Conservation (phyloP, 257 asterid genomes). For the Ajuga chamaepitys region DNA sequence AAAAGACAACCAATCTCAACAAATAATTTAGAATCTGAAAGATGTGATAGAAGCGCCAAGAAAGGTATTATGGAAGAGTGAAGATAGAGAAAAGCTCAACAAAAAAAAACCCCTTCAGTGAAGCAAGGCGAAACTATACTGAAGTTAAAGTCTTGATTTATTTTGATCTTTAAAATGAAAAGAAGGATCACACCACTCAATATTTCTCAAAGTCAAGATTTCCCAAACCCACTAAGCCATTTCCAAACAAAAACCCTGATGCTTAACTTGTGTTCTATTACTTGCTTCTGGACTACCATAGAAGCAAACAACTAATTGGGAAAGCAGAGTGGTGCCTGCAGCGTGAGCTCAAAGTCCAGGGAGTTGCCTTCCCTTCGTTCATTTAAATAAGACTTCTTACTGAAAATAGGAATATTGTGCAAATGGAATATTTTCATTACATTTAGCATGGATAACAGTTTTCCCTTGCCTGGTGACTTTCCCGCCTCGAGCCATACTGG, state of each 20-base stretch:
- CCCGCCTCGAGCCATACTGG: background rate
- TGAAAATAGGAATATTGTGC: too few species aligned
- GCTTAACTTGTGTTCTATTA: background rate
- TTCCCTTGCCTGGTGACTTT: background rate
- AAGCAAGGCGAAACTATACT: conserved; percentile 19
- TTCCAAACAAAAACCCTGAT: too few species aligned
- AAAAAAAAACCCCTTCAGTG: background rate
- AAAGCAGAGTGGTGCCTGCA: background rate
- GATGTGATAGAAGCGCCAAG: background rate
- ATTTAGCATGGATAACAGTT: background rate
- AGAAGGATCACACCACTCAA: background rate
- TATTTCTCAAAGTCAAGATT: too few species aligned
- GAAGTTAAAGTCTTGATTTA: too few species aligned
- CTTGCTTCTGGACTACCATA: background rate
- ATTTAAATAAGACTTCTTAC: background rate
- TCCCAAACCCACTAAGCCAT: too few species aligned
- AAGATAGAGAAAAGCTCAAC: conserved; percentile 16
- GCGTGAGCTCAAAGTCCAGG: background rate
- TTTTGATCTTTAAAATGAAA: background rate
- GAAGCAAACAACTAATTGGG: background rate
- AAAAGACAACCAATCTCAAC: background rate
- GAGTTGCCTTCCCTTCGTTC: background rate
- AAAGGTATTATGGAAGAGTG: conserved; percentile 8
- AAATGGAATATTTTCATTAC: background rate
- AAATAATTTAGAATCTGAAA: conserved; percentile 6